phyloP scores from a whole-genome alignment of 208 protist species.

The Acanthamoeba triangularis region DNA sequence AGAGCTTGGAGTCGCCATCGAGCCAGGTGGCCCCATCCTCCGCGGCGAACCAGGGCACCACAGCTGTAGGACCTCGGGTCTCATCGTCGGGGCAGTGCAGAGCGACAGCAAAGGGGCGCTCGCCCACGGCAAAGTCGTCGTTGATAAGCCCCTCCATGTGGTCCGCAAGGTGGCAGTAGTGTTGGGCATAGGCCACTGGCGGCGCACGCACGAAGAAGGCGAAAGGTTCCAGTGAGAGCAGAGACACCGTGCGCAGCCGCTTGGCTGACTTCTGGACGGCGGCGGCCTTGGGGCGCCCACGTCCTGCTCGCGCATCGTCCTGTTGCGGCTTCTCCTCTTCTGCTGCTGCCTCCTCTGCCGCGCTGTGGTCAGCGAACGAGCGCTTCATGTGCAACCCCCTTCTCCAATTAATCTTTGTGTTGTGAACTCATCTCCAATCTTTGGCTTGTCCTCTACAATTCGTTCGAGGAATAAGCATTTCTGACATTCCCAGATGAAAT shows the following conservation, averaged over 20 bases:
- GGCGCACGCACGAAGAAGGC: constrained; percentile 59
- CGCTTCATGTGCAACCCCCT: neutral
- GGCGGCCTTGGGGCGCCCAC: neutral
- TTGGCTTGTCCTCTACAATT: no score
- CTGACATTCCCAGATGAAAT: no score
- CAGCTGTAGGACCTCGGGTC: neutral
- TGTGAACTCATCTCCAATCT: no score
- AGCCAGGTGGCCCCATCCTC: neutral
- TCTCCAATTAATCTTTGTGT: neutral
- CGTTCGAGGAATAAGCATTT: no score
- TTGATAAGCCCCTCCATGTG: constrained; percentile 71
- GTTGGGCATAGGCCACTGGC: constrained; percentile 65
- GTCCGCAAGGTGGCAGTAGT: constrained; percentile 47
- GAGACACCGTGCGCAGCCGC: constrained; percentile 52
- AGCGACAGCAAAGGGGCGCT: neutral
- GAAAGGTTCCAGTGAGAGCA: constrained; percentile 56
- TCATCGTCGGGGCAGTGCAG: neutral
- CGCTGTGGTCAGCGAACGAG: neutral
- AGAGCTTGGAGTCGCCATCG: constrained; percentile 42
- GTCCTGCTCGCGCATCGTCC: neutral
- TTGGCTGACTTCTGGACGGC: constrained; percentile 19
- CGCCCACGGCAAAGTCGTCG: neutral
- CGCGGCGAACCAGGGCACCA: neutral
- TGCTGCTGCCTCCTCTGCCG: neutral
- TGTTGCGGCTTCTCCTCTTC: neutral